Evolutionary conservation across 2,329 filamentous ascomycete species (phyloP), one percentile per base, ranked within the genome.

Genomic region (Ceratocystis harringtonii): DNA sequence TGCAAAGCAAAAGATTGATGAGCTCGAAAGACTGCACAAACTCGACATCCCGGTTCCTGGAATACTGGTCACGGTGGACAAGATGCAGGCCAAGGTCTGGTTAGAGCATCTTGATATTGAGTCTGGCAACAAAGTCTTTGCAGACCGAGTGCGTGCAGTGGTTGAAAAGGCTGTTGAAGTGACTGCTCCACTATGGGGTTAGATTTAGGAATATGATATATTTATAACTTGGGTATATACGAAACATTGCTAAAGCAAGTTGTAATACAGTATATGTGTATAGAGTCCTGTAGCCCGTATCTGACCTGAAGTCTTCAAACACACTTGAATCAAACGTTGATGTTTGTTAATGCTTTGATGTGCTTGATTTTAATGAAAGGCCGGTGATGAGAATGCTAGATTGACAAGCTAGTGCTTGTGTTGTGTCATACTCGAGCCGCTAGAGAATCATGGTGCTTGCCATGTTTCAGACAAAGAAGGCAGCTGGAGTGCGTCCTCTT

Each of bases 31-130:
- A 15, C 78, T 96, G 61, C 89, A 95, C 71, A 85, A 84, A 68
- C 78, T 95, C 25, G 92, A 92, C 1, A 92, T 97, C 41, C 91
- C 92, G 0, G 90, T 96, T 0, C 94, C 94, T 0, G 94, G 92
- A 0, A 80, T 99, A 17, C 84, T 87, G 68, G 90, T 99, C 75
- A 86, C 83, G 71, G 87, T 96, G 3, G 92, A 97, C 71, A 94
- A 90, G 76, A 87, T 91, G 76, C 80, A 87, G 64, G 94, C 92
- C 5, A 88, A 84, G 68, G 87, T 99, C 5, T 97, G 92, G 92
- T 78, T 99, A 48, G 94, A 97, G 79, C 85, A 89, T 70, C 76
- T 97, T 57, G 90, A 95, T 70, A 89, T 99, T 3, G 94, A 97
- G 75, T 95, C 90, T 74, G 78, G 78, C 65, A 90, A 90, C 69